These are phyloP conservation scores for Ceratocystis ficicola DNA, from an alignment of 2,329 filamentous ascomycete genomes.

Conservation along the genomic window DNA sequence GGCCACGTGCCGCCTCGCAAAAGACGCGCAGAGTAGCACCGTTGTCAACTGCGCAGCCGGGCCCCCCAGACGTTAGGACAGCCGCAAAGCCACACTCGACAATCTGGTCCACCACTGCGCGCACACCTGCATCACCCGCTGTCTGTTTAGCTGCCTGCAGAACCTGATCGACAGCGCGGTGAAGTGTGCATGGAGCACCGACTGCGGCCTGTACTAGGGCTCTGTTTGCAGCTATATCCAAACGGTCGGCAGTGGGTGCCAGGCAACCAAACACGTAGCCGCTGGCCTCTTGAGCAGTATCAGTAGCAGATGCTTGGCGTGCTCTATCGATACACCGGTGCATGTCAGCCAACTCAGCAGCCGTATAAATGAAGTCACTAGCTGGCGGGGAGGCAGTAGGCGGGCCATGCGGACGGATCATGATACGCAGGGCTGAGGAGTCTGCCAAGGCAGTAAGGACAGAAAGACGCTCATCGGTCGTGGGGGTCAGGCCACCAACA, in stretches of 20 bases:
- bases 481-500: constrained; percentile 41
- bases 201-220: constrained; percentile 33
- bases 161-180: constrained; percentile 44
- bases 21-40: constrained; percentile 31
- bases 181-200: constrained; percentile 40
- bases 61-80: constrained; percentile 43
- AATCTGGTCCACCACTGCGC: constrained; percentile 31
- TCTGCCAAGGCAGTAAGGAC: constrained; percentile 16
- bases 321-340: constrained; percentile 22
- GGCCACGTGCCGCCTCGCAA: constrained; percentile 26
- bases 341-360: constrained; percentile 36
- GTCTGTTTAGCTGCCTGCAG: constrained; percentile 26
- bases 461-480: constrained; percentile 31
- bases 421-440: constrained; percentile 34
- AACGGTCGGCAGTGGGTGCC: neutral
- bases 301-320: too few species aligned
- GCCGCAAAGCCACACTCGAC: constrained; percentile 37
- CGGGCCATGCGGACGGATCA: constrained; percentile 42
- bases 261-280: constrained; percentile 19
- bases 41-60: constrained; percentile 34
- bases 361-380: constrained; percentile 21
- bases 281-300: too few species aligned
- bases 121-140: constrained; percentile 16
- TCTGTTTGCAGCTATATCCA: constrained; percentile 32
- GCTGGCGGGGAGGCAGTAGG: neutral